Conservation (phyloP, 352 stramenopile genomes). For the Pythium coloratum region DNA sequence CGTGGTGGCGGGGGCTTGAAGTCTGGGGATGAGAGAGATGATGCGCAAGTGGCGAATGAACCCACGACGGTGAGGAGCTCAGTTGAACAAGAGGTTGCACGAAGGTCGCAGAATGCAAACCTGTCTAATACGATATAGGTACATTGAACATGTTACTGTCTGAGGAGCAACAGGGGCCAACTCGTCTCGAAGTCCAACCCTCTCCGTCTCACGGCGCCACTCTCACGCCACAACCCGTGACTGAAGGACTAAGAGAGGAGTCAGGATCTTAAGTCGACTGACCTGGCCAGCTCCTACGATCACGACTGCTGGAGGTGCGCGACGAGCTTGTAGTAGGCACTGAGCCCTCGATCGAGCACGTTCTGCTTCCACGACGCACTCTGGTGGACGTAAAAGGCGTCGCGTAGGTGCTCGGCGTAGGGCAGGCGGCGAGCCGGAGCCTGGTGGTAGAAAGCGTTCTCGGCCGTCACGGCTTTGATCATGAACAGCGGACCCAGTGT, state of each 20-base stretch:
- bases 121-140: background rate
- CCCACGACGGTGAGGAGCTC: background rate
- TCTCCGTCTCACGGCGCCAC: too few relatives aligned
- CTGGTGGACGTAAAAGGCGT: constrained; percentile 79
- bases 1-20: background rate
- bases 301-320: constrained; percentile 7
- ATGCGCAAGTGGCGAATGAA: background rate
- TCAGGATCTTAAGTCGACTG: too few relatives aligned
- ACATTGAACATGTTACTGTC: background rate
- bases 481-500: constrained; percentile 58
- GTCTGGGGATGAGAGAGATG: background rate
- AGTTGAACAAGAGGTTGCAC: background rate
- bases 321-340: constrained; percentile 51
- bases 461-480: constrained; percentile 56
- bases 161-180: background rate
- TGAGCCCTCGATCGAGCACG: constrained; percentile 48
- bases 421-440: constrained; percentile 40
- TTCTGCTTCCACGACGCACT: constrained; percentile 61
- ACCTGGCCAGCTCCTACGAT: too few relatives aligned
- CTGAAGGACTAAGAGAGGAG: too few relatives aligned
- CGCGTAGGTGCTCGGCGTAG: constrained; percentile 60
- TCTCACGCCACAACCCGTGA: too few relatives aligned
- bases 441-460: constrained; percentile 63
- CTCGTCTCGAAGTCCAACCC: background rate
- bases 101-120: background rate